Evolutionary conservation across 2,329 filamentous ascomycete genomes (phyloP), one percentile per base, ranked within the genome.

Genomic region (Fusarium sp.): DNA sequence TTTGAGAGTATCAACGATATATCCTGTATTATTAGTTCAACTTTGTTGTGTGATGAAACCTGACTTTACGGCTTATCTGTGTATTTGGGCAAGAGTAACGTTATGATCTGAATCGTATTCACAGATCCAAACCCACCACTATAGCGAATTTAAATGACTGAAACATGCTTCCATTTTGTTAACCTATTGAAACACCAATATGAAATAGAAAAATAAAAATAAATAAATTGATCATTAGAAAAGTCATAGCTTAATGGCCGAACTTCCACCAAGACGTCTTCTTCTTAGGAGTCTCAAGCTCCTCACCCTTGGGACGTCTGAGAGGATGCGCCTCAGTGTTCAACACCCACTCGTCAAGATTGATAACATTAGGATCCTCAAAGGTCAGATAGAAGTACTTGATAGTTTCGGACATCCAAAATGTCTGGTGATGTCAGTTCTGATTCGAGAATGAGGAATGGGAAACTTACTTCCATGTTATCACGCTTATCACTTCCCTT

Each of bases 361-460:
- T 91, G 30, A 92, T 82, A 24, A 89, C 76, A 15, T 85, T 82
- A 5, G 89, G 86, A 57, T 91, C 87, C 48, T 87, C 88, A 71
- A 92, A 94, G 20, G 92, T 86, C 60, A 94, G 80, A 73, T 91
- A 94, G 65, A 93, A 93, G 74, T 94, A 94, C 80, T 94, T 94
- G 70, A 93, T 79, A 43, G 91, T 94, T 82, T 94, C 91, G 5
- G 89, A 89, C 72, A 92, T 83, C 90, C 92, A 94, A 76, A 93
- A 93, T 57, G 84, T 86, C 82, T 84, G 49, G 29, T 44, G 29
- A 45, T 20, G 60, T 75, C 38, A 77, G 72, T 40, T 40, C 41
- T 40, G 18, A 32, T 60, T 18, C 43, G 11, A 18, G 7, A 5
- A 45, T 32, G 16, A 24, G 16, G 22, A 29, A 13, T 8, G 11